Base-by-base conservation (phyloP, 768 basidiomycete genomes). In the Russula virescens region DNA sequence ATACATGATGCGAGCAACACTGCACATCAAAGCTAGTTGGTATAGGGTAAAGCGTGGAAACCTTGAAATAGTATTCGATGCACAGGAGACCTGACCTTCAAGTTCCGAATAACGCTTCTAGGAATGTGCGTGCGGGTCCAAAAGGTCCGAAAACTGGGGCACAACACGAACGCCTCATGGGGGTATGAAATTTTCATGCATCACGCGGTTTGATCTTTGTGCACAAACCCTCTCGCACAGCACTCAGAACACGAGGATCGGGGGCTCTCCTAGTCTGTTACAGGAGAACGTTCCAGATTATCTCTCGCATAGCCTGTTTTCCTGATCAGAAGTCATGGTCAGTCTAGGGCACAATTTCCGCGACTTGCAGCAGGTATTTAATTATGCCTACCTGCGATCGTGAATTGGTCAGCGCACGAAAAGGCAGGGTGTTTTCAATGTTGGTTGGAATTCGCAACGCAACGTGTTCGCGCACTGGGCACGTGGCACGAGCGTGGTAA, bases 211-310 rank as follows among this genome's bases (percentile, higher is more conserved):
- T 42, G 34, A 19, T 46, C 59, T 23, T 35, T 26, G 50, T 53
- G 45, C 52, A 5, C 42, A 35, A 25, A 49, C 19, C 35, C 35
- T 40, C 46, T 28, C 1, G 43, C 51, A 60, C 45, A 53, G 59
- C 59, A 52, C 31, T 2, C 3, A n/a, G 8, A 31, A 60, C 42
- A 60, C 31, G 59, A 53, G 59, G 51, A 60, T 31, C 23, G 35
- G 23, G 13, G 21, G 35, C 38, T 14, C 38, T 38, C 38, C 38
- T 38, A 5, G 38, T 38, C 38, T 38, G 38, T 11, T 38, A 38
- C 38, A 38, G 5, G 8, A n/a, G 26, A 16, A 49, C n/a, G 18
- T 49, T 49, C 19, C 25, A 16, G 25, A 6, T 2, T 38, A 18
- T 42, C 40, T 10, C 26, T 42, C 38, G 35, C 14, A 13, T 31